A percentile compares a stretch with the other conserved stretches of the same genome.
These are phyloP conservation scores for Amanita jacksonii DNA, from an alignment of 768 basidiomycete genomes.

Conservation along the genomic window DNA sequence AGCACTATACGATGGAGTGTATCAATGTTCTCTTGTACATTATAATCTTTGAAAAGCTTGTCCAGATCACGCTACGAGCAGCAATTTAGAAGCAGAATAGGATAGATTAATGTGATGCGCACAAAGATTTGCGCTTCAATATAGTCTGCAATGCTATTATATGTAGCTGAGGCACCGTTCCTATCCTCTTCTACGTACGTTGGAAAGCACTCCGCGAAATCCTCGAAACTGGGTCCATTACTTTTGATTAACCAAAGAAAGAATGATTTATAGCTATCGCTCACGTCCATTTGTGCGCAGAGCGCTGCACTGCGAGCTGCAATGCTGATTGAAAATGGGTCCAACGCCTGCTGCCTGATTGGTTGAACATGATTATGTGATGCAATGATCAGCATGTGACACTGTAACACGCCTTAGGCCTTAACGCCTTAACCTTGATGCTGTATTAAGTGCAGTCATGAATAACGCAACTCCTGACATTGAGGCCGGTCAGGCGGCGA, in stretches of 20 bases:
- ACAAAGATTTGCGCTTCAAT: conserved; percentile 57
- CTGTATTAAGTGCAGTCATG: conserved; percentile 15
- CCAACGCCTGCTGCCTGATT: conserved; percentile 44
- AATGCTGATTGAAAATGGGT: conserved; percentile 47
- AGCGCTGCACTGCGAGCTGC: conserved; percentile 44
- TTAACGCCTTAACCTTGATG: not conserved
- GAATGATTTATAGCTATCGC: conserved; percentile 12
- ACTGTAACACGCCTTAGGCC: conserved; percentile 3
- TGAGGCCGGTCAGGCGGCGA: conserved; percentile 27
- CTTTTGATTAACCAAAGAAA: not conserved
- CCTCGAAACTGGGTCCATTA: conserved; percentile 41
- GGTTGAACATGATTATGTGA: conserved; percentile 27
- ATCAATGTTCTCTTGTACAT: conserved; percentile 62
- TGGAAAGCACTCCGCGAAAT: conserved; percentile 58
- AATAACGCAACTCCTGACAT: conserved; percentile 24
- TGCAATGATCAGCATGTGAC: conserved; percentile 1
- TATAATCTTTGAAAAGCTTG: conserved; percentile 57
- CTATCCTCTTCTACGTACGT: conserved; percentile 58
- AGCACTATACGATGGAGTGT: conserved; percentile 58
- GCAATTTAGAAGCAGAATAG: conserved; percentile 1
- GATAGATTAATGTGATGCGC: conserved; percentile 17
- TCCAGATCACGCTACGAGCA: conserved; percentile 49
- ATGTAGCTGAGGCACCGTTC: conserved; percentile 49
- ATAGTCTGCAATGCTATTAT: conserved; percentile 58
- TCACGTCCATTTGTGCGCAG: conserved; percentile 52